Evolutionary conservation across 73 alveolate genomes (phyloP), one percentile per base, ranked within the genome.

Genomic region (Loxodes magnus): DNA sequence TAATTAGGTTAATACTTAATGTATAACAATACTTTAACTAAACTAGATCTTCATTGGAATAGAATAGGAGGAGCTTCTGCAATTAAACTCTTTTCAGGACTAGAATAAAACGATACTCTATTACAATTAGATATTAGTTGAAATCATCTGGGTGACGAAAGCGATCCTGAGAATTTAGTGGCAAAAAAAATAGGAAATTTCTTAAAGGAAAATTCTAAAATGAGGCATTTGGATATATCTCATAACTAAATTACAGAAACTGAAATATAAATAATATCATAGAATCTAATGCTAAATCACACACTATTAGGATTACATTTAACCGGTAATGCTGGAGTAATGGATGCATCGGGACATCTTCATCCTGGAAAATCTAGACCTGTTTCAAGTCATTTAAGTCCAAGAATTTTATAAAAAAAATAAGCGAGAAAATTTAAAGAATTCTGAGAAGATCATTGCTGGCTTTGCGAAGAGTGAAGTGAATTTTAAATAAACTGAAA

Each of bases 391-490:
- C n/a, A n/a, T n/a, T n/a, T n/a, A n/a, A n/a, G n/a, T n/a, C n/a
- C n/a, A n/a, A n/a, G n/a, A n/a, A n/a, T n/a, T n/a, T n/a, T n/a
- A n/a, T n/a, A n/a, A n/a, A n/a, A n/a, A n/a, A n/a, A n/a, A n/a
- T n/a, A n/a, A n/a, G n/a, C n/a, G n/a, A n/a, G n/a, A n/a, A n/a
- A n/a, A n/a, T n/a, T n/a, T n/a, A 12, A 19, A 7, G 34, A 46
- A 46, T 52, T 12, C 56, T 24, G 19, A 35, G 57, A 19, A 38
- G 50, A 65, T 10, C 79, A 82, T 57, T 89, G 98, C 50, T 89
- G 98, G 98, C 70, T 89, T 10, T 89, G 98, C 64, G 90, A 89
- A 77, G 95, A 95, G 21, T 89, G 98, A 96, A 65, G 77, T 9
- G 89, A 89, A 65, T 68, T 71, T 0, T 58, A 69, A 48, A 85